A percentile compares a stretch with the other conserved stretches of the same genome.
These are phyloP conservation scores for Yarrowia bubula DNA, from an alignment of 805 yeast genomes.

Conservation along the genomic window DNA sequence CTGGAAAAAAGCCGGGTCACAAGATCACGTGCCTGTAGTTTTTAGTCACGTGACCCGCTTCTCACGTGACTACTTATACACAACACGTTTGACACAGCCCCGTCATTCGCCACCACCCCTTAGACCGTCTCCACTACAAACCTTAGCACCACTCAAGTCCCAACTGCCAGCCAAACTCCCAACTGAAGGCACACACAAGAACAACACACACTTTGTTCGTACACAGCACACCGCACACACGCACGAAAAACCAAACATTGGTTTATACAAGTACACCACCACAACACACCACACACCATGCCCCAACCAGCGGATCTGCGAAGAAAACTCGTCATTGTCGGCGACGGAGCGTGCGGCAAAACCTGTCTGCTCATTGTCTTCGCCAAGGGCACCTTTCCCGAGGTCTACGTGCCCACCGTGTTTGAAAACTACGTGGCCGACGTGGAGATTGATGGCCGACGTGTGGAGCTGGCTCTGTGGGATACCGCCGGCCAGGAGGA, in stretches of 20 bases:
- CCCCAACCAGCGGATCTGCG: slow-evolving; percentile 36
- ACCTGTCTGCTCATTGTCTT: slow-evolving; percentile 83
- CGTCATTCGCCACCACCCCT: slow-evolving; percentile 17
- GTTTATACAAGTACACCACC: background rate
- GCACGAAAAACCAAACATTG: slow-evolving; percentile 11
- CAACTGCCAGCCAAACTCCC: too few relatives aligned
- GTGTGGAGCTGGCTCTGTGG: slow-evolving; percentile 93
- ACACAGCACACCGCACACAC: slow-evolving; percentile 17
- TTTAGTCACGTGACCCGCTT: too few relatives aligned
- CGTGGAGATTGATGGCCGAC: slow-evolving; percentile 86
- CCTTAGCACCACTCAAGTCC: too few relatives aligned
- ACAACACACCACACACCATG: slow-evolving; percentile 3
- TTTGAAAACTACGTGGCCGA: slow-evolving; percentile 97
- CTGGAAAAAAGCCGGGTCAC: too few relatives aligned
- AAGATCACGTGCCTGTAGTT: too few relatives aligned
- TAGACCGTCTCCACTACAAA: slow-evolving; percentile 13
- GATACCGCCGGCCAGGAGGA: slow-evolving; percentile 99
- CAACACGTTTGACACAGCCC: background rate
- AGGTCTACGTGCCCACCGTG: slow-evolving; percentile 92
- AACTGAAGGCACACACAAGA: background rate
- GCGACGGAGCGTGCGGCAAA: slow-evolving; percentile 98
- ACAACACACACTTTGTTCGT: background rate
- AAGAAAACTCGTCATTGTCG: slow-evolving; percentile 81
- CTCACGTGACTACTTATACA: too few relatives aligned
- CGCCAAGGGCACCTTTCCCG: slow-evolving; percentile 88